phyloP scores from a whole-genome alignment of 768 basidiomycete genomes.

The Amylocystis lapponica region DNA sequence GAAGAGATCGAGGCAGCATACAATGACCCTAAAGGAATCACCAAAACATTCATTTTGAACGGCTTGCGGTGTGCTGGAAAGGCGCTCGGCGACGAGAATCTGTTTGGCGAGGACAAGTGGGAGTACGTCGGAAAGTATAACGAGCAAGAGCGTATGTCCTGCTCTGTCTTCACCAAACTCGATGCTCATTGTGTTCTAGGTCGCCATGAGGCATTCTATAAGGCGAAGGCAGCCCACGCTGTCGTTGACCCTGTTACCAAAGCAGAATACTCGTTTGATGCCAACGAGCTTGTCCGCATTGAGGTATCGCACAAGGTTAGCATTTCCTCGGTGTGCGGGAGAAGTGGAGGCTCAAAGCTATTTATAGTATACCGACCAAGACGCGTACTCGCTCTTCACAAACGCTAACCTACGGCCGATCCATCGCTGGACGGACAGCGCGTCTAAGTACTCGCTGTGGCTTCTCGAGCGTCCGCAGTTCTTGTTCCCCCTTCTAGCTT shows the following conservation, averaged over 20 bases:
- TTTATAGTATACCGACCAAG: conserved; percentile 69
- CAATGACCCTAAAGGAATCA: conserved; percentile 73
- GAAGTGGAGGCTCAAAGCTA: background rate
- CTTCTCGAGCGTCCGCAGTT: conserved; percentile 85
- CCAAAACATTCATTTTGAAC: conserved; percentile 79
- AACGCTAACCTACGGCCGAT: conserved; percentile 77
- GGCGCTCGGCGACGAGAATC: conserved; percentile 55
- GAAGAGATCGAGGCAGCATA: conserved; percentile 79
- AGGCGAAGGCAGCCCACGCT: conserved; percentile 54
- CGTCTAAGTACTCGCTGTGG: conserved; percentile 77
- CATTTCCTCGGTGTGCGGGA: no score
- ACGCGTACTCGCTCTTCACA: conserved; percentile 65
- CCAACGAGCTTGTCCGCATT: conserved; percentile 77
- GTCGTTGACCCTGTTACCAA: conserved; percentile 45
- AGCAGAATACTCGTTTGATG: conserved; percentile 45
- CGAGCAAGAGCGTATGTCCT: conserved; percentile 39
- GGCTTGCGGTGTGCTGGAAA: conserved; percentile 67
- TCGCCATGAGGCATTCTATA: conserved; percentile 80
- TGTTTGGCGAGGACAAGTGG: conserved; percentile 70
- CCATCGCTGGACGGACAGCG: conserved; percentile 77
- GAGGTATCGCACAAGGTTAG: conserved; percentile 90
- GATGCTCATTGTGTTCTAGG: conserved; percentile 36
- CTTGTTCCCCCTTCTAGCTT: conserved; percentile 54
- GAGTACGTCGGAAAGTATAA: conserved; percentile 63
- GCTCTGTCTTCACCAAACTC: background rate